Conservation (phyloP, 495 filamentous ascomycete genomes). For the Hypoxylon crocopeplum region DNA sequence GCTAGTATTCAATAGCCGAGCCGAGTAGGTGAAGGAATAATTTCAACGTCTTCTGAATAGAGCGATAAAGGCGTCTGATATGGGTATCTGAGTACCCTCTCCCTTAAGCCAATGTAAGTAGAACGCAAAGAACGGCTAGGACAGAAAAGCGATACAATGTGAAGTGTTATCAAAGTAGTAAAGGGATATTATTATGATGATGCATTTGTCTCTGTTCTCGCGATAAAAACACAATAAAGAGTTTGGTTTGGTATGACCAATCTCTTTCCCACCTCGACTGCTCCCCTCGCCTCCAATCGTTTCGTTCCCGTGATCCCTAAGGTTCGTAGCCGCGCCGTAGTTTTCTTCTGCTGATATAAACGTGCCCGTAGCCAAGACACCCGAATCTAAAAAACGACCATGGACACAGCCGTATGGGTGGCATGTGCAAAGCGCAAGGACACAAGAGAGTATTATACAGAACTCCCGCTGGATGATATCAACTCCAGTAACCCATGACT, state of each 20-base stretch:
- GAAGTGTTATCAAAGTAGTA: constrained; percentile 19
- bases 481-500: constrained; percentile 33
- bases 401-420: constrained; percentile 25
- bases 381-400: constrained; percentile 24
- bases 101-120: too few species aligned
- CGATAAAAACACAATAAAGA: constrained; percentile 19
- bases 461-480: constrained; percentile 39
- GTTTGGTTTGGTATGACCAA: constrained; percentile 19
- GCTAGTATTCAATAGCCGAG: too few species aligned
- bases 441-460: constrained; percentile 44
- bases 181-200: constrained; percentile 38
- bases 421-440: constrained; percentile 36
- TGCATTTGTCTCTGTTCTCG: constrained; percentile 30
- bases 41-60: too few species aligned
- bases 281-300: neutral
- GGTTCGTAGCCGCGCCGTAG: constrained; percentile 17
- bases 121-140: too few species aligned
- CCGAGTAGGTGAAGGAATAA: too few species aligned
- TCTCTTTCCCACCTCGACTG: constrained; percentile 13
- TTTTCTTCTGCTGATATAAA: constrained; percentile 36
- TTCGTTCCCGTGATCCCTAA: constrained; percentile 30
- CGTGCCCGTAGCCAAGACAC: constrained; percentile 36
- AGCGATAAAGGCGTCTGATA: too few species aligned
- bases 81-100: too few species aligned
- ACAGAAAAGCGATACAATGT: neutral